Base-by-base conservation (phyloP, 2,329 filamentous ascomycete species). In the Chaetomium olivaceum region DNA sequence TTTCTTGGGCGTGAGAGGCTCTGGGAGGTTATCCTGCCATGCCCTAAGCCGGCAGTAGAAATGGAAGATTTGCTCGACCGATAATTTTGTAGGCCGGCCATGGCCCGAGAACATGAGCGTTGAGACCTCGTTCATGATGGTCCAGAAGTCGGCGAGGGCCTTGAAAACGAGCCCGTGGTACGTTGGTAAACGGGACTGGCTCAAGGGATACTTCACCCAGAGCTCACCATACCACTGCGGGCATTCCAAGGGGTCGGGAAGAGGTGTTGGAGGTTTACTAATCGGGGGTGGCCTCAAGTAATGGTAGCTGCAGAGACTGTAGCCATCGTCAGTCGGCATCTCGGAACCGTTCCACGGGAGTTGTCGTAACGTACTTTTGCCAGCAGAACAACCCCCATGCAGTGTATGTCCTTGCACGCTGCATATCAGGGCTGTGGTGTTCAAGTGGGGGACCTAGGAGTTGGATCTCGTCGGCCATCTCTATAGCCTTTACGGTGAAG, bases 311-410 rank as follows among this genome's bases (percentile, higher is more conserved):
- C 36, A 51, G 11, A 72, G 52, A 56, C 72, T 73, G 31, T 11
- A 23, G 19, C 39, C 14, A 12, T 2, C 39, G 52, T 69, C 19
- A 67, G 63, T 36, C 23, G 39, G 27, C 25, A 16, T 21, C 57
- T n/a, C 46, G 19, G 64, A 58, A 68, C 31, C 23, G 57, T 29
- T 23, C 14, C 16, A 9, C 27, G 16, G 7, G 2, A 14, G 50
- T 16, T 25, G 5, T n/a, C 23, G 62, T 27, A 39, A 36, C 69
- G 52, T 73, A 77, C 76, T 69, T 73, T 65, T 77, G 73, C 73
- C 73, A 77, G 23, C 58, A 69, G 58, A 74, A 78, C 8, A 77
- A 43, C 6, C 68, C 69, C 76, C 77, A 78, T 0, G 76, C 76
- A 2, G 77, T 78, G 55, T 74, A 75, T 0, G 71, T 64, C 46